Percentiles rank a stretch among this genome's conserved stretches.
phyloP scores from a whole-genome alignment of 495 filamentous ascomycete species.

The Neurospora sp. region DNA sequence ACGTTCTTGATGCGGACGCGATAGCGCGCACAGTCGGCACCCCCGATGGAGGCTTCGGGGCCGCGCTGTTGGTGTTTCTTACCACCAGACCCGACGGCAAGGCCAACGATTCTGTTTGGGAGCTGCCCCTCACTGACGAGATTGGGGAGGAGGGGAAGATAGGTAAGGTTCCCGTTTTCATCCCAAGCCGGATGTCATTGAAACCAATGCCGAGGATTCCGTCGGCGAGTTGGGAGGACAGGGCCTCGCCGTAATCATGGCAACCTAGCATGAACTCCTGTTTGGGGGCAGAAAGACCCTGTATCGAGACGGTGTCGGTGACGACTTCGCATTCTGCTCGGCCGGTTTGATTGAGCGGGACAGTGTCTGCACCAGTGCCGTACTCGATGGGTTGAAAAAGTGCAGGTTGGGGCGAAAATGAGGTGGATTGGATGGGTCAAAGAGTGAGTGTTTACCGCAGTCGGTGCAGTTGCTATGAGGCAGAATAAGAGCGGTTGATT shows the following conservation, averaged over 20 bases:
- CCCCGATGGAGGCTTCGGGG: conserved; percentile 25
- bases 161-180: background rate
- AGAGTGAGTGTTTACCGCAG: conserved; percentile 9
- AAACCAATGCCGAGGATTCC: conserved; percentile 24
- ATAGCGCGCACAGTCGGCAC: conserved; percentile 18
- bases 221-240: conserved; percentile 17
- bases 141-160: background rate
- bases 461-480: conserved; percentile 14
- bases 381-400: conserved; percentile 1
- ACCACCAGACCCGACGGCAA: conserved; percentile 10
- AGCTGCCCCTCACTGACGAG: conserved; percentile 11
- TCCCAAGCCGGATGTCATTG: background rate
- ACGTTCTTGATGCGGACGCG: conserved; percentile 9
- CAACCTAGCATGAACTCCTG: conserved; percentile 18
- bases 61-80: conserved; percentile 2
- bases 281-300: conserved; percentile 2
- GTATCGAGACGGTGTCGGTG: conserved; percentile 20
- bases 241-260: conserved; percentile 11
- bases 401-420: conserved; percentile 8
- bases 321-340: conserved; percentile 14
- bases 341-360: conserved; percentile 2
- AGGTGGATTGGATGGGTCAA: conserved; percentile 7
- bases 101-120: conserved; percentile 10
- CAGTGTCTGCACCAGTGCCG: conserved; percentile 11
- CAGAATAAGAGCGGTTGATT: conserved; percentile 12